Conservation (phyloP, 2,329 filamentous ascomycete genomes). For the Sporothrix inflata region DNA sequence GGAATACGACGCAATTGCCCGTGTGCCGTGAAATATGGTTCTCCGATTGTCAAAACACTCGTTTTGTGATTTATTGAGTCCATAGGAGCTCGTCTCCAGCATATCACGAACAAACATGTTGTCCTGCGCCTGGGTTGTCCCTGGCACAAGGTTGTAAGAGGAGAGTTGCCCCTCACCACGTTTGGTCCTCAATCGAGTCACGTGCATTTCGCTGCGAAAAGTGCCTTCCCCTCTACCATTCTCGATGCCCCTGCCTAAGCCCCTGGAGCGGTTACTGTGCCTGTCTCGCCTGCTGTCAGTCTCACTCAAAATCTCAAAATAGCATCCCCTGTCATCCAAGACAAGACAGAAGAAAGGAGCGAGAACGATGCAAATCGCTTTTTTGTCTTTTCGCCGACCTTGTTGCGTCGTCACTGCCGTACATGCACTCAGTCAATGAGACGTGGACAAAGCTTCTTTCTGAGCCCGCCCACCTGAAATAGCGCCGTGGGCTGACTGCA, state of each 20-base stretch:
- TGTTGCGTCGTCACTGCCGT: background rate
- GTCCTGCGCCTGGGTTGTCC: background rate
- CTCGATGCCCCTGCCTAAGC: background rate
- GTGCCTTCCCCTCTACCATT: background rate
- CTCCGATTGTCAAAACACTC: no score
- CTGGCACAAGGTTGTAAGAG: background rate
- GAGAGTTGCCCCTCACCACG: background rate
- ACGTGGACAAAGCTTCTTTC: background rate
- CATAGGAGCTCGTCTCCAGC: no score
- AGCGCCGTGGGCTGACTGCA: no score
- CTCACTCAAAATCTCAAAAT: background rate
- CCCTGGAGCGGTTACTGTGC: background rate
- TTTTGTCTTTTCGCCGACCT: background rate
- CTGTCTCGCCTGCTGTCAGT: background rate
- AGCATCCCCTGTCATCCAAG: background rate
- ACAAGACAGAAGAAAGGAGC: background rate
- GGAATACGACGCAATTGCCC: no score
- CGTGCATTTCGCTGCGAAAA: background rate
- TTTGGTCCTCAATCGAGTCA: background rate
- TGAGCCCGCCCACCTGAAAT: no score
- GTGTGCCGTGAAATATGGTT: no score
- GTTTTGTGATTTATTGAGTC: no score
- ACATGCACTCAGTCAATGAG: background rate
- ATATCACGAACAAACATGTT: background rate
- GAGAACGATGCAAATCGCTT: background rate